Evolutionary conservation across 805 yeast species (phyloP).

Genomic region (Tetrapisispora taiwanensis): DNA sequence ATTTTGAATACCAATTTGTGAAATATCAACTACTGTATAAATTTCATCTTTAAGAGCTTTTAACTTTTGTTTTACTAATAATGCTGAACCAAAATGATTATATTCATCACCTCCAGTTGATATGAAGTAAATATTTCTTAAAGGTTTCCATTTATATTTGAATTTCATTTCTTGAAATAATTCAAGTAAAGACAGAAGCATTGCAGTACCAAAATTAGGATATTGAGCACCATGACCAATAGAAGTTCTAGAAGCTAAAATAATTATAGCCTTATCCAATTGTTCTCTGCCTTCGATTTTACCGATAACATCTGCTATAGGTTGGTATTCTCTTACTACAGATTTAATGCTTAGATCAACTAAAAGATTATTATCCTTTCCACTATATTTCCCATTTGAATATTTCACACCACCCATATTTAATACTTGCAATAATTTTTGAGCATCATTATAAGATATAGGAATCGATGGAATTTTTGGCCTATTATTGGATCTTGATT

Average conservation of each 20-base stretch:
- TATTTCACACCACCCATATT: slow-evolving; percentile 17
- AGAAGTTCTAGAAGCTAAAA: slow-evolving; percentile 77
- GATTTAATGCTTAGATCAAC: slow-evolving; percentile 31
- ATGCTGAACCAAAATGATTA: slow-evolving; percentile 72
- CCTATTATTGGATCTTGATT: slow-evolving; percentile 35
- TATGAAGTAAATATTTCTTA: slow-evolving; percentile 70
- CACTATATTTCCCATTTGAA: slow-evolving; percentile 12
- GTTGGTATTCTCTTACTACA: slow-evolving; percentile 43
- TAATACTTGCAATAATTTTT: slow-evolving; percentile 26
- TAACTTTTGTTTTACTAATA: slow-evolving; percentile 50
- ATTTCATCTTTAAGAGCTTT: slow-evolving; percentile 47
- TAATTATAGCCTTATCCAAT: slow-evolving; percentile 52
- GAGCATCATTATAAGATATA: slow-evolving; percentile 60
- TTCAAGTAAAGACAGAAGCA: slow-evolving; percentile 57
- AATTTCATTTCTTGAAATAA: slow-evolving; percentile 54
- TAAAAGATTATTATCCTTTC: slow-evolving; percentile 8
- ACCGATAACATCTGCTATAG: slow-evolving; percentile 68
- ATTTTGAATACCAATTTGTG: slow-evolving; percentile 31
- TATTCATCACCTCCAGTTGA: slow-evolving; percentile 75
- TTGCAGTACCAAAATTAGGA: slow-evolving; percentile 63
- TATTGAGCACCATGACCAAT: slow-evolving; percentile 59
- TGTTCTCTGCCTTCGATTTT: slow-evolving; percentile 75
- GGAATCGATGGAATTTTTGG: slow-evolving; percentile 71
- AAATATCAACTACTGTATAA: slow-evolving; percentile 61
- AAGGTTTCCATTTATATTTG: slow-evolving; percentile 65